phyloP scores from a whole-genome alignment of 768 basidiomycete species.

The Kwoniella bestiolae region DNA sequence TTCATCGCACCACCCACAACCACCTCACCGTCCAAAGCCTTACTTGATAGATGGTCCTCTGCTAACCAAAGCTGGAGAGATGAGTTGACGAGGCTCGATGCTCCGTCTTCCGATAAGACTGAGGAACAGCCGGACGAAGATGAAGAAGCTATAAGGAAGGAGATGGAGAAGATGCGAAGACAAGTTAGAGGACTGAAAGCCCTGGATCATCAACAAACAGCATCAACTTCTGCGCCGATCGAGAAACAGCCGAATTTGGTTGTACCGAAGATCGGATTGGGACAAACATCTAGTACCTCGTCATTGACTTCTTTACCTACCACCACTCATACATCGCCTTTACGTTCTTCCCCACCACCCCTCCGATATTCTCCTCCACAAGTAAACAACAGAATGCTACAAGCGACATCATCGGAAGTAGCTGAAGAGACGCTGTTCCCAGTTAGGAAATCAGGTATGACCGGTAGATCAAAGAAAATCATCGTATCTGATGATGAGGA shows the following conservation, averaged over 20 bases:
- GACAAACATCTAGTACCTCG: slow-evolving; percentile 1
- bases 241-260: background rate
- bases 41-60: slow-evolving; percentile 23
- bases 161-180: slow-evolving; percentile 31
- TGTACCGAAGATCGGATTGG: background rate
- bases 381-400: background rate
- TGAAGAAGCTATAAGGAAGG: slow-evolving; percentile 9
- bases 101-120: slow-evolving; percentile 12
- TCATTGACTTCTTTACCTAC: slow-evolving; percentile 21
- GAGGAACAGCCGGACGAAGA: slow-evolving; percentile 23
- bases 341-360: slow-evolving; percentile 13
- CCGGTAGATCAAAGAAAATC: slow-evolving; percentile 12
- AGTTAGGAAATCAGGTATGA: slow-evolving; percentile 26
- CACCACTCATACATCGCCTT: slow-evolving; percentile 15
- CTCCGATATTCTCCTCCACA: background rate
- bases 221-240: background rate
- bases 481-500: slow-evolving; percentile 34
- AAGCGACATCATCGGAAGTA: slow-evolving; percentile 13
- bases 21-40: slow-evolving; percentile 15
- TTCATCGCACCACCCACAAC: background rate
- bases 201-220: background rate
- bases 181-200: slow-evolving; percentile 22
- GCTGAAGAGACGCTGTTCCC: slow-evolving; percentile 29
- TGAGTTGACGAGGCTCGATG: slow-evolving; percentile 18
- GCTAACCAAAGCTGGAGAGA: slow-evolving; percentile 18